Conservation (phyloP, 2,329 filamentous ascomycete genomes). For the Bipolaris zeicola region DNA sequence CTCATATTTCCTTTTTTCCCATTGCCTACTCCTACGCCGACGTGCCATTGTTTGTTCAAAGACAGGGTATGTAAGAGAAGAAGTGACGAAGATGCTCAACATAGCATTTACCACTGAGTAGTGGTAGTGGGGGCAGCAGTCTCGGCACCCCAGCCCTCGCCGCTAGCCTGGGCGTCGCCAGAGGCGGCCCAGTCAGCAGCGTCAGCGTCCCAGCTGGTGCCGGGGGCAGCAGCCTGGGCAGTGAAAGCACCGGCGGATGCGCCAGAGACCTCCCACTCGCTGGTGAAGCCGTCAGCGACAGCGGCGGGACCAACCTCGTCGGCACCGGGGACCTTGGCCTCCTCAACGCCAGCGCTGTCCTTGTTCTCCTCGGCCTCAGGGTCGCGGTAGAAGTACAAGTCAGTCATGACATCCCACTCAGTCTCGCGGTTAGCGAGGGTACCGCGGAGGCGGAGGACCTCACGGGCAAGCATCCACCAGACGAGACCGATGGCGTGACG, state of each 20-base stretch:
- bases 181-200: slow-evolving; percentile 72
- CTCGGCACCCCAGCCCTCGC: slow-evolving; percentile 59
- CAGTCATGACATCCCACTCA: slow-evolving; percentile 99
- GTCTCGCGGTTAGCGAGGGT: slow-evolving; percentile 95
- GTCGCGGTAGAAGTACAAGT: slow-evolving; percentile 99
- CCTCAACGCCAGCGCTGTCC: slow-evolving; percentile 79
- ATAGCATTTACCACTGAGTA: slow-evolving; percentile 53
- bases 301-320: slow-evolving; percentile 83
- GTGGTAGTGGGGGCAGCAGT: slow-evolving; percentile 41
- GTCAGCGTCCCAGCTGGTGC: slow-evolving; percentile 69
- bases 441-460: slow-evolving; percentile 98
- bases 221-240: slow-evolving; percentile 60
- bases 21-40: slow-evolving; percentile 41
- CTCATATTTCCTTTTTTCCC: slow-evolving; percentile 29
- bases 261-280: slow-evolving; percentile 84
- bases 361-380: slow-evolving; percentile 99
- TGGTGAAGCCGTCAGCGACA: slow-evolving; percentile 78
- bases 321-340: slow-evolving; percentile 80
- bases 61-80: slow-evolving; percentile 44
- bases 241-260: slow-evolving; percentile 68
- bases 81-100: slow-evolving; percentile 20
- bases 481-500: slow-evolving; percentile 97
- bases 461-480: slow-evolving; percentile 99
- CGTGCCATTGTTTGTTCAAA: slow-evolving; percentile 31
- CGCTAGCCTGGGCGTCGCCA: slow-evolving; percentile 53